Percentiles rank a stretch among this genome's conserved stretches.
These are phyloP conservation scores for Cichorium intybus DNA, from an alignment of 140 eudicot species.

Conservation along the genomic window DNA sequence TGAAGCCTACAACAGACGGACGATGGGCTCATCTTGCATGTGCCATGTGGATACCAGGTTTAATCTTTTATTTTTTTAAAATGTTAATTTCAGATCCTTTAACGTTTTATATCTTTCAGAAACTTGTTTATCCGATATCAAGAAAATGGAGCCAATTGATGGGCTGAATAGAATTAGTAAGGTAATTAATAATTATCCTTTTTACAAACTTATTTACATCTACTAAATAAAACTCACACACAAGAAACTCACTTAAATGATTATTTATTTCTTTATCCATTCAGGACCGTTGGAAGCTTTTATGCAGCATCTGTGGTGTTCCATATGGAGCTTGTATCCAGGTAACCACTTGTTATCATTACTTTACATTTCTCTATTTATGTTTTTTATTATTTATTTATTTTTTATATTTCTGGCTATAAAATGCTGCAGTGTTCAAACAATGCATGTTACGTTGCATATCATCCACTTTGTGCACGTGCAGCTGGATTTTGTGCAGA, in stretches of 20 bases:
- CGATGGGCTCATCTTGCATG: constrained; percentile 99
- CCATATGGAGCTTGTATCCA: constrained; percentile 98
- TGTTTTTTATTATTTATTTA: not conserved
- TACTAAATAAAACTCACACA: not conserved
- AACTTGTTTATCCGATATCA: constrained; percentile 86
- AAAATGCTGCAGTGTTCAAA: constrained; percentile 79
- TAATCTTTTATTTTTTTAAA: not conserved
- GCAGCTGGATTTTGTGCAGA: constrained; percentile 97
- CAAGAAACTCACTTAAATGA: not conserved
- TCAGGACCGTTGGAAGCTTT: constrained; percentile 98
- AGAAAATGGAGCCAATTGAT: constrained; percentile 98
- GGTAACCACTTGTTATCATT: constrained; percentile 41
- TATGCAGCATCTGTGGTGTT: constrained; percentile 93
- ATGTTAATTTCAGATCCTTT: constrained; percentile 10
- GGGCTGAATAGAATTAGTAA: constrained; percentile 81
- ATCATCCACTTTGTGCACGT: constrained; percentile 99
- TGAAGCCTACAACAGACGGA: constrained; percentile 96
- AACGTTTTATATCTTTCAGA: constrained; percentile 48
- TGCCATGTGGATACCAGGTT: constrained; percentile 99
- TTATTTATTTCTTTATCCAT: constrained; percentile 10
- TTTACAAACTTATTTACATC: not conserved
- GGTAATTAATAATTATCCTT: constrained; percentile 63
- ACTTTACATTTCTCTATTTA: not conserved
- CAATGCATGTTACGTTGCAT: constrained; percentile 77
- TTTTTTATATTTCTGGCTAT: not conserved